phyloP scores from a whole-genome alignment of 2,329 filamentous ascomycete species.

The Sporothrix sp. region DNA sequence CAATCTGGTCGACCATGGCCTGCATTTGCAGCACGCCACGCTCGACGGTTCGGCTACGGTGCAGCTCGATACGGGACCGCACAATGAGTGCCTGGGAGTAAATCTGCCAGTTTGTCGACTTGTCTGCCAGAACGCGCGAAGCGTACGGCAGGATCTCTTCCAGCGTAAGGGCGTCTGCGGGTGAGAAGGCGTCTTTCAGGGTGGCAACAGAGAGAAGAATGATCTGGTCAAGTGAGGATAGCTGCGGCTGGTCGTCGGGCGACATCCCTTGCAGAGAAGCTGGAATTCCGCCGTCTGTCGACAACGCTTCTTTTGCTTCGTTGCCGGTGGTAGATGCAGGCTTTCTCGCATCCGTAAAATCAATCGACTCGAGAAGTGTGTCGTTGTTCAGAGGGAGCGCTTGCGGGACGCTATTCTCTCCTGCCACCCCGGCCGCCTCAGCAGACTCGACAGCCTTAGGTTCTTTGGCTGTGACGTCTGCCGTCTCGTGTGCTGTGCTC shows the following conservation, averaged over 20 bases:
- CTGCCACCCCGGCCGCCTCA: conserved; percentile 14
- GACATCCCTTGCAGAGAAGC: conserved; percentile 52
- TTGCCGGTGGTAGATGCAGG: conserved; percentile 20
- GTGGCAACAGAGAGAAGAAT: conserved; percentile 82
- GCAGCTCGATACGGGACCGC: conserved; percentile 79
- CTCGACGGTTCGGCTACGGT: conserved; percentile 78
- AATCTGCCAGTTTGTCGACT: conserved; percentile 93
- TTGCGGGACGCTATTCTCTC: conserved; percentile 39
- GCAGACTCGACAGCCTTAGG: no score
- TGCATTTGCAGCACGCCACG: conserved; percentile 86
- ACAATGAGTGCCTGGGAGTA: conserved; percentile 91
- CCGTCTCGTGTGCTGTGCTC: conserved; percentile 37
- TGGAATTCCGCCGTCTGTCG: conserved; percentile 37
- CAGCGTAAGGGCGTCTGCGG: conserved; percentile 74
- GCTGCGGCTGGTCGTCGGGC: conserved; percentile 70
- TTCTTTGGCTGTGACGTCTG: conserved; percentile 19
- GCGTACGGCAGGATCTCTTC: conserved; percentile 92
- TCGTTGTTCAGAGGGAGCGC: conserved; percentile 81
- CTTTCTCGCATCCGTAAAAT: conserved; percentile 46
- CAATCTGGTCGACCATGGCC: conserved; percentile 87
- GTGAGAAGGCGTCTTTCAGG: conserved; percentile 78
- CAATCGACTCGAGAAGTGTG: conserved; percentile 78
- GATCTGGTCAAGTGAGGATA: conserved; percentile 78
- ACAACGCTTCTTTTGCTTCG: conserved; percentile 18
- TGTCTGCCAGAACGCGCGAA: conserved; percentile 74